Evolutionary conservation across 1,284 basidiomycete species (phyloP).

Genomic region (Phellinidium pouzarii): DNA sequence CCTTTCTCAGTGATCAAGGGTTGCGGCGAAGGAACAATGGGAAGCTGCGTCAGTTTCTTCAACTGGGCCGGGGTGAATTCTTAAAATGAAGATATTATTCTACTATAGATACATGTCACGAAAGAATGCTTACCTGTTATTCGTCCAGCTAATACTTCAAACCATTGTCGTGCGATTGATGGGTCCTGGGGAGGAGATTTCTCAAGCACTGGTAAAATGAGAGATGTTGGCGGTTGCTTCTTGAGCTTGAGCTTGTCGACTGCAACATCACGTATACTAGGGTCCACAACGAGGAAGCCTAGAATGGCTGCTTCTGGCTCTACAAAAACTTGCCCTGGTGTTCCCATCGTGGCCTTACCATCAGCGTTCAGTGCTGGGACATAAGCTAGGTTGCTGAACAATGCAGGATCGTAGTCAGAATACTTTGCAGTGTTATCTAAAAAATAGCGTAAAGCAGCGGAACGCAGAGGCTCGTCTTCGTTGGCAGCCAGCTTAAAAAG

Average conservation of each 20-base stretch:
- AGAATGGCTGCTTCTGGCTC: slow-evolving; percentile 65
- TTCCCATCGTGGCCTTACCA: slow-evolving; percentile 48
- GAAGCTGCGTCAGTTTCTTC: slow-evolving; percentile 39
- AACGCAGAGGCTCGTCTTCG: slow-evolving; percentile 39
- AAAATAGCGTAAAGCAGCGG: slow-evolving; percentile 70
- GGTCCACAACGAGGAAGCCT: slow-evolving; percentile 67
- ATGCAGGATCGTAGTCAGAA: slow-evolving; percentile 49
- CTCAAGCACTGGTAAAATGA: slow-evolving; percentile 61
- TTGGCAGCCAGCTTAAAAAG: slow-evolving; percentile 65
- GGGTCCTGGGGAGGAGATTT: slow-evolving; percentile 55
- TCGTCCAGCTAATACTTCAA: slow-evolving; percentile 69
- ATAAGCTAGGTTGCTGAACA: slow-evolving; percentile 60
- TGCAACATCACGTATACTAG: slow-evolving; percentile 52
- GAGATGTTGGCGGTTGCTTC: slow-evolving; percentile 64
- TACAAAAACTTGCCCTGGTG: slow-evolving; percentile 73
- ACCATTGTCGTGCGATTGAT: slow-evolving; percentile 59
- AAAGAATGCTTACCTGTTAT: slow-evolving; percentile 48
- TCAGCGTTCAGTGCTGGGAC: slow-evolving; percentile 65
- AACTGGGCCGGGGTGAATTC: slow-evolving; percentile 46
- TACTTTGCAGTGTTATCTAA: slow-evolving; percentile 68
- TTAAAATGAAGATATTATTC: slow-evolving; percentile 22
- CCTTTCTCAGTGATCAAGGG: slow-evolving; percentile 24
- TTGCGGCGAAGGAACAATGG: slow-evolving; percentile 46
- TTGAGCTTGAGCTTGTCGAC: slow-evolving; percentile 66
- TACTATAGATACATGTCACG: not conserved